Evolutionary conservation across 495 filamentous ascomycete species (phyloP), one percentile per base, ranked within the genome.

Genomic region (Aspergillus baeticus): DNA sequence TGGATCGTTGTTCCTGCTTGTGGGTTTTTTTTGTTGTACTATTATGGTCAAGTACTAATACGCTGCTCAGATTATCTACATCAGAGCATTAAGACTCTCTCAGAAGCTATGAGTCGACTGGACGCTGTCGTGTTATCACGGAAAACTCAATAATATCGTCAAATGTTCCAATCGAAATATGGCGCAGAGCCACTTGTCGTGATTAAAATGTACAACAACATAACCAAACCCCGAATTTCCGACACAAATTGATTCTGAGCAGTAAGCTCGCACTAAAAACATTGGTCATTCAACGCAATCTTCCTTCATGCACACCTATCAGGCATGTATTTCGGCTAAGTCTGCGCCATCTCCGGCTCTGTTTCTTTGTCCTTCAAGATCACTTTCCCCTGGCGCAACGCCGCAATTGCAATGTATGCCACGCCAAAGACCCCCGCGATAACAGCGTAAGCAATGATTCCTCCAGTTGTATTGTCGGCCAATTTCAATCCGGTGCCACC

Each of bases 1-100:
- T 96, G 92, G 92, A 90, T 86, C 33, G 76, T 94, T 13, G 80
- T 96, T 55, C 92, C 91, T 2, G 67, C 69, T 23, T 69, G 81
- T 84, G 65, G 65, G 81, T 75, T 50, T 20, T 43, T 8, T 22
- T 31, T 36, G 14, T 7, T 8, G 7, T 5, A 41, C 7, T 18
- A 17, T 2, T 31, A 7, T 2, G 20, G 35, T 7, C 15, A 21
- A 8, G 41, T 0, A 34, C 62, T 69, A 23, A 60, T 34, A 29
- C 2, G 14, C 36, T 23, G 14, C 20, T 17, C 59, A 85, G 83
- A 79, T 54, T 81, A 85, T 50, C 67, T 86, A 18, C 72, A 67
- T 14, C 70, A 75, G 31, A 85, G 83, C 57, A 66, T 80, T 20
- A 63, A 63, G 10, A 69, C 73, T 7, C 73, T 79, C 26, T 78